These are phyloP conservation scores for Senna tora DNA, from an alignment of 306 rosid species.

Conservation along the genomic window DNA sequence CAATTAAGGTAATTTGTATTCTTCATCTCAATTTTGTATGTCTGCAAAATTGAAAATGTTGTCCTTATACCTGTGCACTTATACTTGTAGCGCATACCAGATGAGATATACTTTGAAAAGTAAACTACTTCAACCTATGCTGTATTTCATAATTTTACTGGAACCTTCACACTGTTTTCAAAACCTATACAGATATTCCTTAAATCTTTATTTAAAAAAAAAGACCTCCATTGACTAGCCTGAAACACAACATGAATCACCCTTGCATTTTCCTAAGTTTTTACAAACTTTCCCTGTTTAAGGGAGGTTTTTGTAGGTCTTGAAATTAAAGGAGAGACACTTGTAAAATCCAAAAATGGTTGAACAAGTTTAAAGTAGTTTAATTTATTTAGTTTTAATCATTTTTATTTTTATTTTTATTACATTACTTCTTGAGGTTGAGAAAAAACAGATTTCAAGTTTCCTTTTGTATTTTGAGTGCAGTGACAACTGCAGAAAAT, in stretches of 20 bases:
- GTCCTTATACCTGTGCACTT: slow-evolving; percentile 6
- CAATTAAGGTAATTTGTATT: slow-evolving; percentile 62
- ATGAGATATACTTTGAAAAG: slow-evolving; percentile 15
- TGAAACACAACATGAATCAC: background rate
- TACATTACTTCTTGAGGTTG: too few relatives aligned
- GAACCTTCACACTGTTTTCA: background rate
- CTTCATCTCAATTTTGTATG: background rate
- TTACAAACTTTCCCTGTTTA: background rate
- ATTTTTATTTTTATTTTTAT: slow-evolving; percentile 12
- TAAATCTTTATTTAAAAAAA: background rate
- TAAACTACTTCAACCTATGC: too few relatives aligned
- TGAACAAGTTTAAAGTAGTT: background rate
- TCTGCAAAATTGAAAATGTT: slow-evolving; percentile 18
- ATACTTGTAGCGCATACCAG: background rate
- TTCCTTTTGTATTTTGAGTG: too few relatives aligned
- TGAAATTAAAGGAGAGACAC: background rate
- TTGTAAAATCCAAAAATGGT: background rate
- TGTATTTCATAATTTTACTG: too few relatives aligned
- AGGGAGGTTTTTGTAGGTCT: background rate
- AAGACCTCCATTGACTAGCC: background rate
- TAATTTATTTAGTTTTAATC: background rate
- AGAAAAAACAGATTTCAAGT: too few relatives aligned
- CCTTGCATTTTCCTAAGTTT: too few relatives aligned
- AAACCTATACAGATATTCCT: background rate
- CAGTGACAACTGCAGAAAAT: slow-evolving; percentile 93